Base-by-base conservation (phyloP, 1,284 basidiomycete genomes). In the Trichosporon sp. region DNA sequence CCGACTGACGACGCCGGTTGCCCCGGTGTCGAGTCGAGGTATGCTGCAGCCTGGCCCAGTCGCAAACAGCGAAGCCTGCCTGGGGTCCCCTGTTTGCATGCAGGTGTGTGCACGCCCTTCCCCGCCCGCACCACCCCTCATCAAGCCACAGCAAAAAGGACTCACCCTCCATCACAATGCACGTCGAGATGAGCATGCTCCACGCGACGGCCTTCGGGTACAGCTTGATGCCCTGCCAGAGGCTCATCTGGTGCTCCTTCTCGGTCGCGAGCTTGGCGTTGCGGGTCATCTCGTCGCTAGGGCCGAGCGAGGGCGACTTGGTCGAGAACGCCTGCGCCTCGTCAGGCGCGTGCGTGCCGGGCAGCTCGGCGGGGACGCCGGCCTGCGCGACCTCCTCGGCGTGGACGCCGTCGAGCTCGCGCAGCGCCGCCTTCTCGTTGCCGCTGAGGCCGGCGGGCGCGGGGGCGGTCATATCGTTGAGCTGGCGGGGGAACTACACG, bases 201-300 rank as follows among this genome's bases (percentile, higher is more conserved):
- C 83, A 86, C 31, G 73, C 70, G 68, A 85, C 80, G 42, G 85
- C 85, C 72, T 84, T 84, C 60, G 84, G 84, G 71, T 86, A 85
- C 21, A 83, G 72, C 31, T 74, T 69, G 60, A 83, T 64, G 63
- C 81, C 82, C 65, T 82, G 72, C 38, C 73, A 56, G 34, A 83
- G 72, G 34, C 79, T 75, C 83, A 83, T 83, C 38, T 71, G 72
- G 68, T 83, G 80, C 72, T 83, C 83, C 71, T 81, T 80, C 23
- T 78, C 79, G 68, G 74, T 76, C 7, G 66, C 64, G 32, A 64
- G 62, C 11, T 65, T 62, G 11, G 72, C 72, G 38, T 68, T 69
- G 38, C 38, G 60, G 13, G 64, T 65, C 62, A 72, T n/a, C 29
- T 66, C 66, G 42, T 44, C 64, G 47, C n/a, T 35, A 32, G 56